Evolutionary conservation across 2,329 filamentous ascomycete genomes (phyloP).

Genomic region (Paraphaeosphaeria sporulosa): DNA sequence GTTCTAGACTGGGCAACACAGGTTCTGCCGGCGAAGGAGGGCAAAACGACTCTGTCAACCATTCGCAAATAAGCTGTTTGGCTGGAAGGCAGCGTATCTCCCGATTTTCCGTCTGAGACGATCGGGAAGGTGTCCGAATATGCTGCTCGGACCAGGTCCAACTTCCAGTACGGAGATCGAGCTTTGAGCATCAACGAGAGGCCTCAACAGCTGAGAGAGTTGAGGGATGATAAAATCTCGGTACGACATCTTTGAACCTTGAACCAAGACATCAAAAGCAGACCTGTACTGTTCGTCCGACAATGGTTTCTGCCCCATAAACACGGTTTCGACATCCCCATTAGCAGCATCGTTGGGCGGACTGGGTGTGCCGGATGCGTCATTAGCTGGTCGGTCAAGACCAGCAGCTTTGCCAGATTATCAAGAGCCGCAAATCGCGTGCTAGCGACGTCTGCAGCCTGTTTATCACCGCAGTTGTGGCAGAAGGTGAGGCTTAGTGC

Average conservation of each 20-base stretch:
- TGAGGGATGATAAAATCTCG: constrained; percentile 62
- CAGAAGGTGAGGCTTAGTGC: too few relatives aligned
- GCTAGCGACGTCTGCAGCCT: too few relatives aligned
- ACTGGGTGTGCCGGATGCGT: too few relatives aligned
- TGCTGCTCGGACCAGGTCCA: constrained; percentile 64
- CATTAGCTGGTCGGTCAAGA: too few relatives aligned
- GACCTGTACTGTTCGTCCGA: constrained; percentile 59
- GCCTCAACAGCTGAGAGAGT: constrained; percentile 52
- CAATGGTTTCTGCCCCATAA: constrained; percentile 44
- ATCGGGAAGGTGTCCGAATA: constrained; percentile 60
- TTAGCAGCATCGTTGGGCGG: too few relatives aligned
- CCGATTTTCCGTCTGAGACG: constrained; percentile 54
- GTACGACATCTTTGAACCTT: constrained; percentile 52
- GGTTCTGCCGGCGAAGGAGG: constrained; percentile 27
- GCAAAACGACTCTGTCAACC: constrained; percentile 55
- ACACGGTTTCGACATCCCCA: constrained; percentile 27
- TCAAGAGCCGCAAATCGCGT: too few relatives aligned
- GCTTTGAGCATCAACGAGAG: constrained; percentile 52
- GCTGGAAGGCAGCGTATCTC: constrained; percentile 64
- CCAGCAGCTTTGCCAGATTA: too few relatives aligned
- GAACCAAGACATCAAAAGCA: constrained; percentile 57
- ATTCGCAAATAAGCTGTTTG: constrained; percentile 57
- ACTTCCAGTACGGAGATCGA: constrained; percentile 65
- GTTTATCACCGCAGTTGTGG: too few relatives aligned
- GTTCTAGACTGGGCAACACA: constrained; percentile 54